Base-by-base conservation (phyloP, 768 basidiomycete species). In the Tylopilus balloui region DNA sequence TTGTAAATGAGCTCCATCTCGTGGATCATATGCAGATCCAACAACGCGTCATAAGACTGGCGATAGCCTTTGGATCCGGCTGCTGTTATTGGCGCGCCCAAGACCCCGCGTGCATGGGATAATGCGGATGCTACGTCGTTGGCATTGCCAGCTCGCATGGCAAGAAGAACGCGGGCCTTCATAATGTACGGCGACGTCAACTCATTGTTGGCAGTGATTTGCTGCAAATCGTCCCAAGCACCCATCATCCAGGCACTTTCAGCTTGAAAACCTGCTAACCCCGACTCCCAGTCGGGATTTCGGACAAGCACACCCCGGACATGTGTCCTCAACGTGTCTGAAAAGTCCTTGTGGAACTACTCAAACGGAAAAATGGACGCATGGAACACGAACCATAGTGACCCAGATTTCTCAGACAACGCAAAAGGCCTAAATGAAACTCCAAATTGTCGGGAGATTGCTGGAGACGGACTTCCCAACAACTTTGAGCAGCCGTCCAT, bases 401-500 rank as follows among this genome's bases (percentile, higher is more conserved):
- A 9, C 96, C 96, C 10, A 99, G 76, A 63, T 97, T 96, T 19
- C 92, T 78, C 47, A 98, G 75, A 63, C 95, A 98, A 41, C 91
- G 81, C 53, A 97, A 68, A 10, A 99, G 76, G 13, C 96, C 96
- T 14, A 94, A 68, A 65, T 99, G 95, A 52, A 84, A 87, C 20
- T 87, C 80, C 5, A 95, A 75, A 56, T 95, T 92, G 59, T 95
- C 84, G 0, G 95, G 94, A 19, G 83, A 82, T 50, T 90, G 84
- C 62, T 97, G 95, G 14, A 99, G 75, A 41, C 86, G 79, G 12
- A 98, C 84, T 68, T 99, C 96, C 96, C 96, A 99, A 60, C 96
- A 99, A 61, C 95, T 98, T 67, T 98, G 96, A 8, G 96, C 95
- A 9, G 93, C 88, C 2, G 96, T 98, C 96, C 96, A 99, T 36